phyloP scores from a whole-genome alignment of 2,329 filamentous ascomycete genomes.

The Trichoderma koningiopsis region DNA sequence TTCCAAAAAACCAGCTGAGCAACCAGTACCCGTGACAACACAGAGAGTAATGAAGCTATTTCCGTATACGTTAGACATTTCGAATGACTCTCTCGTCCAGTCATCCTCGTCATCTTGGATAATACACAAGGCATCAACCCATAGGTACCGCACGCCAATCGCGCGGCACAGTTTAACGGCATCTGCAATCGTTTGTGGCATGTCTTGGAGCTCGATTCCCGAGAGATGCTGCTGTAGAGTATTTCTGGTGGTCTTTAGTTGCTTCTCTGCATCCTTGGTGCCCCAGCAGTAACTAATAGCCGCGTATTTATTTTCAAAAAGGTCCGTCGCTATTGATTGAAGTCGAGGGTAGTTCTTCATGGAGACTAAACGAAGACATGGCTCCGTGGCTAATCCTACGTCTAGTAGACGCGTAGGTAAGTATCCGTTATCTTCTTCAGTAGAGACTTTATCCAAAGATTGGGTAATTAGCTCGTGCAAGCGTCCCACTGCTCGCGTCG shows the following conservation, averaged over 20 bases:
- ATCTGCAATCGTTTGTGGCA: neutral
- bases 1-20: neutral
- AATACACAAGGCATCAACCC: neutral
- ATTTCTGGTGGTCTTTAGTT: neutral
- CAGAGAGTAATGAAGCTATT: neutral
- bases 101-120: neutral
- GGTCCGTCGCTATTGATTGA: neutral
- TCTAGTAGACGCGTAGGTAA: neutral
- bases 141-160: neutral
- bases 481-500: neutral
- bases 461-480: neutral
- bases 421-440: neutral
- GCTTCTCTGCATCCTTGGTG: neutral
- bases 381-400: neutral
- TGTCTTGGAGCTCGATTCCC: neutral
- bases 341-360: neutral
- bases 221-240: neutral
- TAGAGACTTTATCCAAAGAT: neutral
- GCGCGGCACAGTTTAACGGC: neutral
- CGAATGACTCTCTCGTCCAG: neutral
- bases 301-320: neutral
- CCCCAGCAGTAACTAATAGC: neutral
- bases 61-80: neutral
- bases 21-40: neutral
- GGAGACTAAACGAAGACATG: neutral